Conservation (phyloP, 805 yeast species). For the Myxozyma neotropica region DNA sequence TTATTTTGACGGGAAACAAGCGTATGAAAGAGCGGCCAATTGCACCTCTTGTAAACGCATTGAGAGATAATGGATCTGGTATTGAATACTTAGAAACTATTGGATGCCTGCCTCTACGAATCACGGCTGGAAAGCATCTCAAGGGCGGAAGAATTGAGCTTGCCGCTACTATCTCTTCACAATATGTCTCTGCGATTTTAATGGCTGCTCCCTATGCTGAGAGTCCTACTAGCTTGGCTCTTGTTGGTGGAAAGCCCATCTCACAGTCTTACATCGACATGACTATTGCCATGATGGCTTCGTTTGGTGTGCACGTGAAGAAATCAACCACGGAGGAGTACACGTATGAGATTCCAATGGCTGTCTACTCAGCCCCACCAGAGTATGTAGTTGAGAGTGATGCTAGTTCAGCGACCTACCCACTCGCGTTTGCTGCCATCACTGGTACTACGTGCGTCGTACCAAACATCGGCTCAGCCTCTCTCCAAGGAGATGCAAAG, state of each 20-base stretch:
- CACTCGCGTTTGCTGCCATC: constrained; percentile 95
- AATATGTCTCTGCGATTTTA: constrained; percentile 91
- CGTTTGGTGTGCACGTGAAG: constrained; percentile 79
- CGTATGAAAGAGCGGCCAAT: constrained; percentile 98
- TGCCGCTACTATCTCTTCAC: constrained; percentile 95
- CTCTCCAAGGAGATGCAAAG: constrained; percentile 95
- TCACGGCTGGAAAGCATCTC: constrained; percentile 68
- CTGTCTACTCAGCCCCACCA: constrained; percentile 73
- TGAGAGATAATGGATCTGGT: constrained; percentile 74
- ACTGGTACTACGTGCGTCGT: constrained; percentile 90
- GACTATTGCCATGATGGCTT: constrained; percentile 94
- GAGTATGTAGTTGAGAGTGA: constrained; percentile 93
- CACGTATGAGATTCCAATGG: constrained; percentile 90
- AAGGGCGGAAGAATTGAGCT: constrained; percentile 91
- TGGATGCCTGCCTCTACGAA: constrained; percentile 85
- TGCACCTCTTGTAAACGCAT: constrained; percentile 93
- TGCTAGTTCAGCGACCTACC: constrained; percentile 97
- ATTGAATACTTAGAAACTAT: constrained; percentile 69
- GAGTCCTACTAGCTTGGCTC: constrained; percentile 79
- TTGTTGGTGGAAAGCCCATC: constrained; percentile 96
- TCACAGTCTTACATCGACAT: constrained; percentile 94
- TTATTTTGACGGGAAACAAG: constrained; percentile 86
- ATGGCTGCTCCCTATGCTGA: constrained; percentile 98
- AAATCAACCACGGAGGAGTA: constrained; percentile 69
- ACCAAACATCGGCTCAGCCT: constrained; percentile 89